These are phyloP conservation scores for Aristolochia californica DNA, from an alignment of 164 flowering plant genomes.

Conservation along the genomic window DNA sequence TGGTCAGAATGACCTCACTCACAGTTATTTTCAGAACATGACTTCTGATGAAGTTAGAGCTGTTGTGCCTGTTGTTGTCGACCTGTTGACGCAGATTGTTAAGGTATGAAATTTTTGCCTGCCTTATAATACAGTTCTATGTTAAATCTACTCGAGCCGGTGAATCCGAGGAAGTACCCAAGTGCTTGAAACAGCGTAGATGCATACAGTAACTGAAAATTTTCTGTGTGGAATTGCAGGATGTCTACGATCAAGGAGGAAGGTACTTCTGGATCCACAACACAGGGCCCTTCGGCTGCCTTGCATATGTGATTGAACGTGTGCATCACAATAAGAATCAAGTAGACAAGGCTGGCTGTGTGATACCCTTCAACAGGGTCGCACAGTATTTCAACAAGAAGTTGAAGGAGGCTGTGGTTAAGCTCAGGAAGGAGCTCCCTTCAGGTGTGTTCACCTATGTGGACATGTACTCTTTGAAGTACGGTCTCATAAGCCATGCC, in stretches of 20 bases:
- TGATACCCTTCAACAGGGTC: slow-evolving; percentile 28
- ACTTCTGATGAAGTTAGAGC: slow-evolving; percentile 30
- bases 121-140: no score
- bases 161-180: no score
- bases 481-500: slow-evolving; percentile 34
- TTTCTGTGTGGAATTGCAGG: no score
- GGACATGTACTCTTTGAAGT: slow-evolving; percentile 41
- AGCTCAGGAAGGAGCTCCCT: slow-evolving; percentile 28
- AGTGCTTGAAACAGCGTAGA: no score
- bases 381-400: slow-evolving; percentile 32
- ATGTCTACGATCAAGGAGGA: slow-evolving; percentile 31
- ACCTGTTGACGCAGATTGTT: slow-evolving; percentile 13
- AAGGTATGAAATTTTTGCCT: neutral
- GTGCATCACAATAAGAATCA: slow-evolving; percentile 17
- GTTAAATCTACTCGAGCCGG: no score
- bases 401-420: slow-evolving; percentile 24
- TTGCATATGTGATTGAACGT: slow-evolving; percentile 28
- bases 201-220: no score
- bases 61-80: slow-evolving; percentile 31
- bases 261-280: slow-evolving; percentile 53
- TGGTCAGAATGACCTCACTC: slow-evolving; percentile 46
- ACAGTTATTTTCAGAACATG: slow-evolving; percentile 28
- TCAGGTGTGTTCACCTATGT: slow-evolving; percentile 39
- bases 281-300: slow-evolving; percentile 54
- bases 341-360: slow-evolving; percentile 40